Conservation (phyloP, 371 early-diverging fungal genomes). For the Homolaphlyctis polyrhiza region DNA sequence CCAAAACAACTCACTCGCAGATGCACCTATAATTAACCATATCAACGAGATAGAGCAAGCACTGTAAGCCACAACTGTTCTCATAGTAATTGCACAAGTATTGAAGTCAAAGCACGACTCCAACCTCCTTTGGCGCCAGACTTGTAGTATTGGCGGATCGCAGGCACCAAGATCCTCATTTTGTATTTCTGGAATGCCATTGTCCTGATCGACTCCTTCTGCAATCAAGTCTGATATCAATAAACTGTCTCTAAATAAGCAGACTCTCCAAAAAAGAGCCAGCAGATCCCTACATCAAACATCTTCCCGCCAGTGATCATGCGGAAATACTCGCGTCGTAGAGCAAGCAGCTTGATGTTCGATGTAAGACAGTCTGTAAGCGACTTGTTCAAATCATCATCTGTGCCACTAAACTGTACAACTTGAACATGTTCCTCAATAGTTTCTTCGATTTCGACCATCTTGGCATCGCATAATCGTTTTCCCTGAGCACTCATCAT, state of each 20-base stretch:
- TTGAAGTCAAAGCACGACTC: too few relatives aligned
- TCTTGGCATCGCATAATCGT: slow-evolving; percentile 29
- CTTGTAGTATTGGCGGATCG: slow-evolving; percentile 37
- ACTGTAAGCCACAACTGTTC: too few relatives aligned
- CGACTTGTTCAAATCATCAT: slow-evolving; percentile 31
- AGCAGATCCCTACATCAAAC: slow-evolving; percentile 13
- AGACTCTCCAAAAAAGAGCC: neutral
- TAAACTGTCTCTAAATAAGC: neutral
- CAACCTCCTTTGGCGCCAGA: slow-evolving; percentile 38
- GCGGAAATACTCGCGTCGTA: slow-evolving; percentile 28
- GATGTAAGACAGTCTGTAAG: slow-evolving; percentile 36
- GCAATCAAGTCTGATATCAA: neutral
- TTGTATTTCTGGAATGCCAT: slow-evolving; percentile 38
- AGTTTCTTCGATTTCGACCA: slow-evolving; percentile 39
- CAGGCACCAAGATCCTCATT: slow-evolving; percentile 34
- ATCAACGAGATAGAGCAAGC: too few relatives aligned
- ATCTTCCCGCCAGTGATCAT: slow-evolving; percentile 13
- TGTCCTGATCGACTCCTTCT: slow-evolving; percentile 26
- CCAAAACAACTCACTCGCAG: too few relatives aligned
- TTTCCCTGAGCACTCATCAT: slow-evolving; percentile 24
- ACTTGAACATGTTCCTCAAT: slow-evolving; percentile 39
- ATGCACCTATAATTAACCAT: too few relatives aligned
- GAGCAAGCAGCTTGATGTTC: slow-evolving; percentile 22
- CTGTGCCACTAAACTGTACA: slow-evolving; percentile 19
- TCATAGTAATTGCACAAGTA: too few relatives aligned